Base-by-base conservation (phyloP, 495 filamentous ascomycete genomes). In the Chaetomium tenue region DNA sequence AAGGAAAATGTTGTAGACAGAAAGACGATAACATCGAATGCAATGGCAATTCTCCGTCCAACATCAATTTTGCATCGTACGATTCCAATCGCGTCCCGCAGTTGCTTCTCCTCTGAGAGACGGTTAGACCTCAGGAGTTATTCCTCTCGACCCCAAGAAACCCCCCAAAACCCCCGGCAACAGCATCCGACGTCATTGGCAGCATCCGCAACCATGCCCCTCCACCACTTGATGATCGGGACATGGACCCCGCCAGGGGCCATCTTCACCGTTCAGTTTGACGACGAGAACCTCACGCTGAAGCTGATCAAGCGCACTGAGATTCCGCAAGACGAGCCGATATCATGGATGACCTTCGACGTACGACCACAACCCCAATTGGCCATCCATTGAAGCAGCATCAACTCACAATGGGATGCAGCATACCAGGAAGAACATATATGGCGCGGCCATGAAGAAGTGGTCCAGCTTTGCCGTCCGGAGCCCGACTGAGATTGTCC, bases 331-430 rank as follows among this genome's bases (percentile, higher is more conserved):
- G 87, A 91, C 53, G 89, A 94, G 77, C 88, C 91, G 4, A 93
- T 94, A 70, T 92, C 89, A 68, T 94, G 91, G 91, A 92, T 94
- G 87, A 88, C 89, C 47, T 91, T 93, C 70, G 88, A 91, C 70
- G 88, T 90, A 79, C 74, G 84, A 75, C 18, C 40, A 26, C 42
- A 18, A 57, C 18, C 40, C 37, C 42, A 18, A 57, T 52, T 59
- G 52, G 28, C 16, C 59, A 50, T 33, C 25, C 16, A 48, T 2
- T 58, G 51, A 63, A 30, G 37, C 25, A 22, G 6, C 1, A 4
- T 22, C 60, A 56, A 60, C 75, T 76, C 33, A 77, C 70, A 55
- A 66, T 67, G 64, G 56, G 63, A 58, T n/a, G 58, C 70, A 89
- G 82, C 89, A 94, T 72, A 79, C 83, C 61, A 89, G 87, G 75